phyloP scores from a whole-genome alignment of 768 basidiomycete genomes.

The Boletus coccyginus region DNA sequence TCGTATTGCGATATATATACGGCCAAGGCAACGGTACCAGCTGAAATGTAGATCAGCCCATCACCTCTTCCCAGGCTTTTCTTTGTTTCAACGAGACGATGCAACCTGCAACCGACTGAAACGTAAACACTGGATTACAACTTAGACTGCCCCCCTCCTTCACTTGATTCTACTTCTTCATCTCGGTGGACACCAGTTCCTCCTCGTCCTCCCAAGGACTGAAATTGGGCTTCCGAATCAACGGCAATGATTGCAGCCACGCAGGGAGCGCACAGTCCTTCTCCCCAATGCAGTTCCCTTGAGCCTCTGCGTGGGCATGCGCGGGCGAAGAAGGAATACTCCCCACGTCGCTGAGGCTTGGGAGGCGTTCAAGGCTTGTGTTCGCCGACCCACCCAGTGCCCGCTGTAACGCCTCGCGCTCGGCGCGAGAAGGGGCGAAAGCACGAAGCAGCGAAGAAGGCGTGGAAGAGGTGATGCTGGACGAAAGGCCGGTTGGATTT shows the following conservation, averaged over 20 bases:
- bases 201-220: slow-evolving; percentile 86
- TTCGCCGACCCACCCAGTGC: slow-evolving; percentile 74
- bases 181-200: slow-evolving; percentile 34
- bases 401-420: slow-evolving; percentile 80
- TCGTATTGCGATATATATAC: slow-evolving; percentile 33
- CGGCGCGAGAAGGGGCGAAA: slow-evolving; percentile 85
- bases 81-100: slow-evolving; percentile 13
- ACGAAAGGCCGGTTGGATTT: slow-evolving; percentile 56
- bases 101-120: slow-evolving; percentile 12
- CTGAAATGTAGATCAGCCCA: slow-evolving; percentile 24
- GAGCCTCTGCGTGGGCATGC: slow-evolving; percentile 42
- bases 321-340: slow-evolving; percentile 69
- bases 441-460: slow-evolving; percentile 63
- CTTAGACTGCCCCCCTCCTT: not conserved
- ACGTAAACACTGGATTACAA: slow-evolving; percentile 12
- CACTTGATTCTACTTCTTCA: slow-evolving; percentile 19
- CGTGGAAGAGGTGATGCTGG: slow-evolving; percentile 40
- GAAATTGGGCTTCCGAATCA: slow-evolving; percentile 67
- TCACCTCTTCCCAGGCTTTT: slow-evolving; percentile 11
- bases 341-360: slow-evolving; percentile 74
- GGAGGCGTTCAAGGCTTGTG: slow-evolving; percentile 72
- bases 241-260: slow-evolving; percentile 67
- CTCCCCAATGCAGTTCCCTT: slow-evolving; percentile 18
- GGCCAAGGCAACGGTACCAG: slow-evolving; percentile 21
- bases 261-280: slow-evolving; percentile 46